phyloP scores from a whole-genome alignment of 371 early-diverging fungal species.

The Apophysomyces elegans region DNA sequence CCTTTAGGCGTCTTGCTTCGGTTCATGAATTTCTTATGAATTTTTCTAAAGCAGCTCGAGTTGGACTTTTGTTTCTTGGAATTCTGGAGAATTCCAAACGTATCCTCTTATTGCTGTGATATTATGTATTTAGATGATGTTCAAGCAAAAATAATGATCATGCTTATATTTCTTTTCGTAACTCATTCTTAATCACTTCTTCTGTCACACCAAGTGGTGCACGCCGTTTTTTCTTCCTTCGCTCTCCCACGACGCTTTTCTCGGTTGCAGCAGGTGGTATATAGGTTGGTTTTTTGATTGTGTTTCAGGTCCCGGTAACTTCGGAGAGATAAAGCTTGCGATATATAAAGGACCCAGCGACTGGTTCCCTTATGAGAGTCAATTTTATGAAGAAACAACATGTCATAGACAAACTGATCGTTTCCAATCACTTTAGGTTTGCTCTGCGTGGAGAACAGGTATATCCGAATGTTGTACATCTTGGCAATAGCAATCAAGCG shows the following conservation, averaged over 20 bases:
- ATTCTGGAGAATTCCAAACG: background rate
- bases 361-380: background rate
- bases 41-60: background rate
- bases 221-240: background rate
- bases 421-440: background rate
- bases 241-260: too few relatives aligned
- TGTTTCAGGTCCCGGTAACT: background rate
- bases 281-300: background rate
- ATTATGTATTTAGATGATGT: background rate
- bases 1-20: background rate
- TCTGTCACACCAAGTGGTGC: background rate
- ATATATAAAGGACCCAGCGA: background rate
- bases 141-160: background rate
- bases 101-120: background rate
- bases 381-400: background rate
- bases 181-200: background rate
- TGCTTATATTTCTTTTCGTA: background rate
- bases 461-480: background rate
- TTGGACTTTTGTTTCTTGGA: background rate
- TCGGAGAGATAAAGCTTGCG: background rate
- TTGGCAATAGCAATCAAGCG: background rate
- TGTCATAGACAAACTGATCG: background rate
- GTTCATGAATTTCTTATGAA: background rate
- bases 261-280: background rate
- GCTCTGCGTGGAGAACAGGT: background rate